Percentiles rank a stretch among this genome's conserved stretches.
Conservation (phyloP, 345 rosid genomes). For the Anacardium occidentale region DNA sequence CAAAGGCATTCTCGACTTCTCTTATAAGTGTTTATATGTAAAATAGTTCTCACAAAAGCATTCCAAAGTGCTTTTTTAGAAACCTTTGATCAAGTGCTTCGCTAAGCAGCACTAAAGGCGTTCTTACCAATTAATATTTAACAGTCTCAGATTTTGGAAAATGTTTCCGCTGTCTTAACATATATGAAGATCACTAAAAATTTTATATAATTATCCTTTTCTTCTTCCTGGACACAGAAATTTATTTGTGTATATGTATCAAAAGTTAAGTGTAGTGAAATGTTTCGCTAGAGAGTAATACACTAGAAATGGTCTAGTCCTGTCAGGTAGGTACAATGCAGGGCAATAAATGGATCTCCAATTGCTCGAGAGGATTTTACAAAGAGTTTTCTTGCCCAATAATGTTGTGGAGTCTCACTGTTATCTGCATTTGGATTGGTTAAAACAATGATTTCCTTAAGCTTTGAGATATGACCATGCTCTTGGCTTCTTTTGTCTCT, state of each 20-base stretch:
- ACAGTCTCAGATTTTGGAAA: not conserved
- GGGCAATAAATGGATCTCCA: not conserved
- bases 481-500: too few species aligned
- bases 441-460: too few species aligned
- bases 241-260: not conserved
- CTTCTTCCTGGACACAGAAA: not conserved
- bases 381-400: not conserved
- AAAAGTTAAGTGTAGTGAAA: not conserved
- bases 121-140: not conserved
- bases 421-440: not conserved
- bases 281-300: not conserved
- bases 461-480: too few species aligned
- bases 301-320: not conserved
- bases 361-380: constrained; percentile 1
- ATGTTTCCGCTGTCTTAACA: not conserved
- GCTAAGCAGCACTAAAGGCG: too few species aligned
- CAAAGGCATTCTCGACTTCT: not conserved
- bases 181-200: not conserved
- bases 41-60: not conserved
- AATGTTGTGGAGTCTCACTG: not conserved
- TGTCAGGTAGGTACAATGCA: not conserved
- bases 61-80: not conserved
- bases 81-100: not conserved
- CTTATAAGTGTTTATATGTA: too few species aligned
- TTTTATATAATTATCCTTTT: not conserved